phyloP scores from a whole-genome alignment of 1,284 basidiomycete species.

The Trichosporon asahii region DNA sequence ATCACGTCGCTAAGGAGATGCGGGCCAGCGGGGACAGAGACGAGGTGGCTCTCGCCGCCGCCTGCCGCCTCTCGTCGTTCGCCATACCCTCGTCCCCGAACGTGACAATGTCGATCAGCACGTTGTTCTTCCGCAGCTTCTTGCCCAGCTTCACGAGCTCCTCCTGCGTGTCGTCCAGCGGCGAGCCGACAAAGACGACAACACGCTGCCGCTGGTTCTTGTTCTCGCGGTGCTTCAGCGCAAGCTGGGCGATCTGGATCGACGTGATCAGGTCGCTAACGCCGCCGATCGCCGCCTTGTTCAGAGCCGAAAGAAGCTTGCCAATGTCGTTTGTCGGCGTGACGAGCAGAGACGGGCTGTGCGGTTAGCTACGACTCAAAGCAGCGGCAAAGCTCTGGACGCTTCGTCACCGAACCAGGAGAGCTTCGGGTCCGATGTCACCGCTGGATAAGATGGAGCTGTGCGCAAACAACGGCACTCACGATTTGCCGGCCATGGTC shows the following conservation, averaged over 20 bases:
- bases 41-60: constrained; percentile 61
- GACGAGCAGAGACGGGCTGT: constrained; percentile 87
- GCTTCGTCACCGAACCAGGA: neutral
- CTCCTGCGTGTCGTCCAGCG: constrained; percentile 68
- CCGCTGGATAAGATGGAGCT: neutral
- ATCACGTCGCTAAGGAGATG: constrained; percentile 80
- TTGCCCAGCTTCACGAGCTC: constrained; percentile 83
- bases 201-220: constrained; percentile 96
- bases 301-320: constrained; percentile 78
- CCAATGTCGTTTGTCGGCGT: constrained; percentile 94
- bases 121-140: constrained; percentile 99
- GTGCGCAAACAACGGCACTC: constrained; percentile 41
- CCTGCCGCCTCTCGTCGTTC: constrained; percentile 50
- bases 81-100: constrained; percentile 58
- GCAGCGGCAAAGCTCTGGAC: neutral
- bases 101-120: constrained; percentile 85
- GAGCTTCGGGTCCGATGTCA: neutral
- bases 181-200: constrained; percentile 88
- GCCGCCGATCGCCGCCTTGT: constrained; percentile 72
- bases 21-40: constrained; percentile 72
- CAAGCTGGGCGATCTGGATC: constrained; percentile 89
- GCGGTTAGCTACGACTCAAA: neutral
- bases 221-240: constrained; percentile 96
- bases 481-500: constrained; percentile 96
- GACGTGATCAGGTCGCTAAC: constrained; percentile 80